Conservation (phyloP, 164 flowering plant genomes). For the Nymphaea thermarum region DNA sequence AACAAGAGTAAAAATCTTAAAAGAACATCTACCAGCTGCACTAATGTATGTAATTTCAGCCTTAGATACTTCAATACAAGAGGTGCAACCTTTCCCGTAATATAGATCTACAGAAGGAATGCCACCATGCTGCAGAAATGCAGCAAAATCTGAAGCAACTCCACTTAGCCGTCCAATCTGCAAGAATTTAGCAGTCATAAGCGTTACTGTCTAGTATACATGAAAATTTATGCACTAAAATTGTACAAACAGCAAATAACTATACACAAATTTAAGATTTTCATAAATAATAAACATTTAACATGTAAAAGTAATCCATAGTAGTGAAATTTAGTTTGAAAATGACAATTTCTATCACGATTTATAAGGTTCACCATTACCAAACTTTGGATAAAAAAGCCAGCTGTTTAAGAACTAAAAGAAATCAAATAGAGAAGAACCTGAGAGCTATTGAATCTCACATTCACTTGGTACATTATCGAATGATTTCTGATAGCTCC, state of each 20-base stretch:
- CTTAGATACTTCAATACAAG: not conserved
- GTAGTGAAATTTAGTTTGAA: not conserved
- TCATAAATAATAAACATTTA: not conserved
- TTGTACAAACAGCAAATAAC: not conserved
- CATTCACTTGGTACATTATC: too few species aligned
- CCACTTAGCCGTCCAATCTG: conserved; percentile 76
- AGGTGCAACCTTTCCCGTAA: conserved; percentile 67
- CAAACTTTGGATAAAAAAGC: too few species aligned
- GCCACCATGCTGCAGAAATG: conserved; percentile 90
- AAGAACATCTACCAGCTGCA: not conserved
- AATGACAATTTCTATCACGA: not conserved
- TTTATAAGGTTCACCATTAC: too few species aligned
- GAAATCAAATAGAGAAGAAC: too few species aligned
- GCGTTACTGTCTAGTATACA: too few species aligned
- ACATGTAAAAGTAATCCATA: too few species aligned
- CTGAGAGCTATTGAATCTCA: too few species aligned
- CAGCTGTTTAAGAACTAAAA: too few species aligned
- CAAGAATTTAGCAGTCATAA: not conserved
- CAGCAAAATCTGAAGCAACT: conserved; percentile 83
- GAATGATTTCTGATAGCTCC: conserved; percentile 85
- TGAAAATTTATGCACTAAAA: too few species aligned
- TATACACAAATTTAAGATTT: not conserved
- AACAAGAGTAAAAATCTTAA: not conserved
- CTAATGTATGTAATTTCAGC: not conserved
- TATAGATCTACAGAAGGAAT: conserved; percentile 71